Base-by-base conservation (phyloP, 352 stramenopile genomes). In the Chrysophaeum taylorii region DNA sequence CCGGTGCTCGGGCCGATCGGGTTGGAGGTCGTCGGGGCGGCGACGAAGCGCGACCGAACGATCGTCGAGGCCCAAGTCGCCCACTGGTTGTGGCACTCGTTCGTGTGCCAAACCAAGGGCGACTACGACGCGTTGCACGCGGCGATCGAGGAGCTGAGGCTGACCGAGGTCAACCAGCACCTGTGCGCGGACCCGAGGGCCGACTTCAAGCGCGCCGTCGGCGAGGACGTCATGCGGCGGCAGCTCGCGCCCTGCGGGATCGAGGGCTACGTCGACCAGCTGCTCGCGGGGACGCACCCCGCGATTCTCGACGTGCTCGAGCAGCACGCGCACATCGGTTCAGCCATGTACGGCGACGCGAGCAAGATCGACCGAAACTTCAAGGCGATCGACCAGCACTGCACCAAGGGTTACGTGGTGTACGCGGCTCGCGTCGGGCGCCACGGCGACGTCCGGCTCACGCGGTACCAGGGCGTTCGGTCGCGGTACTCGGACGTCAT, bases 71-170 rank as follows among this genome's bases (percentile, higher is more conserved):
- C 78, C 43, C 80, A 85, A 41, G 79, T 86, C 14, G 21, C 73
- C 0, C 77, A 76, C 36, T 48, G 63, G 18, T 73, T 78, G 23
- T 77, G 82, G 53, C 80, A 79, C 62, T 62, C 75, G 0, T 89
- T 82, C 70, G 76, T 89, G 16, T 81, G 86, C 18, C 77, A 86
- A 77, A 78, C 73, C 37, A 80, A 80, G 37, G 74, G 80, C 61
- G 83, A 89, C 71, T 84, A 86, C 50, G 75, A 89, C 66, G 69
- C 82, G 29, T 69, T 89, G 0, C 85, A 84, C 64, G 37, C 71
- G 0, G 71, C 81, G 41, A 64, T 85, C 53, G 70, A 81, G 27
- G 48, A 82, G 57, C 77, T n/a, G n/a, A n/a, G n/a, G n/a, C n/a
- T 85, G 37, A 76, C 76, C 0, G 23, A 14, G 62, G 75, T 84